Conservation (phyloP, 371 early-diverging fungal species). For the Phascolomyces articulosus region DNA sequence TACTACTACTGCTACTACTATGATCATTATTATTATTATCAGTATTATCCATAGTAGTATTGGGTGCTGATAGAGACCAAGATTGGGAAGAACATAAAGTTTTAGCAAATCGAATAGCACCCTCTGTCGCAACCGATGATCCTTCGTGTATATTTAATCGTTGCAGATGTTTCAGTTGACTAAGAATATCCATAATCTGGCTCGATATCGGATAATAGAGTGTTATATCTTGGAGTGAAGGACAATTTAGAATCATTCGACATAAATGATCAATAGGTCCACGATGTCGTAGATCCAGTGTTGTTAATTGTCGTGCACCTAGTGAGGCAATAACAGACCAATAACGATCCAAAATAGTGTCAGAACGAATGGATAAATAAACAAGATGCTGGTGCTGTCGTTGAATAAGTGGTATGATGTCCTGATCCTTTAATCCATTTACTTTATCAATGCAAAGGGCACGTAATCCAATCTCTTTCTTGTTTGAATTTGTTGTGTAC, state of each 20-base stretch:
- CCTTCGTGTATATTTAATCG: not conserved
- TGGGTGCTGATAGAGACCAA: not conserved
- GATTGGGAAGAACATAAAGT: too few species aligned
- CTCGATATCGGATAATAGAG: not conserved
- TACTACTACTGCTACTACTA: too few species aligned
- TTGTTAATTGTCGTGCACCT: not conserved
- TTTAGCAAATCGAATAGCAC: not conserved
- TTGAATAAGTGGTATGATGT: conserved; percentile 1
- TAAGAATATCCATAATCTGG: not conserved
- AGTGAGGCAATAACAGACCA: not conserved
- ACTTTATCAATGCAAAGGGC: not conserved
- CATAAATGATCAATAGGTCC: conserved; percentile 3
- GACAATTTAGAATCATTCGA: not conserved
- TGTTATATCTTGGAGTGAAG: conserved; percentile 4
- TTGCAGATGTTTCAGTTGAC: not conserved
- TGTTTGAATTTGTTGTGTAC: not conserved
- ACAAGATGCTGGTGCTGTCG: conserved; percentile 1
- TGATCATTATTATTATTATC: too few species aligned
- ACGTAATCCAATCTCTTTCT: conserved; percentile 3
- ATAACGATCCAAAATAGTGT: not conserved
- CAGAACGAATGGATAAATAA: not conserved
- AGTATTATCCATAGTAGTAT: too few species aligned
- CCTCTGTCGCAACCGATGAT: not conserved
- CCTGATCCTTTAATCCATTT: not conserved
- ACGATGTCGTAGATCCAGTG: conserved; percentile 1